phyloP scores from a whole-genome alignment of 441 rosid species.

The Theobroma grandiflorum region DNA sequence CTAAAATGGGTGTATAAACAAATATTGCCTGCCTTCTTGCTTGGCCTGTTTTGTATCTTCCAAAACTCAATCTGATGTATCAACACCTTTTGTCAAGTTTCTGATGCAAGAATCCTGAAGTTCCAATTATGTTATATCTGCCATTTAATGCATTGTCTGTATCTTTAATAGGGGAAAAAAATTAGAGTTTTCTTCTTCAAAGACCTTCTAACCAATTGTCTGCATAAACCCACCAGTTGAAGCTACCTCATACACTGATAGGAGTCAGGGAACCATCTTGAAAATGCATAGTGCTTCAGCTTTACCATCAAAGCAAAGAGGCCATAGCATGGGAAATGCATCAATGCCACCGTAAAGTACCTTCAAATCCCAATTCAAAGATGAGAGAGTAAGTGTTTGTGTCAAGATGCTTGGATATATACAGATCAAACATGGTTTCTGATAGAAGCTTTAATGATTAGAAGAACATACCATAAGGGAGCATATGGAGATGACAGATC shows the following conservation, averaged over 20 bases:
- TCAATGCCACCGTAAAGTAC: constrained; percentile 84
- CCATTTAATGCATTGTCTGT: not conserved
- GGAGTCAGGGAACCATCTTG: constrained; percentile 79
- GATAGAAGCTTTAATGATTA: not conserved
- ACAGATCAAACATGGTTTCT: constrained; percentile 8
- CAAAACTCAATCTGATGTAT: constrained; percentile 34
- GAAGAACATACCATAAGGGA: constrained; percentile 77
- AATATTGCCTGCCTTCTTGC: constrained; percentile 23
- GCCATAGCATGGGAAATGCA: constrained; percentile 94
- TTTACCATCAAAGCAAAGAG: constrained; percentile 67
- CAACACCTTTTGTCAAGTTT: not conserved
- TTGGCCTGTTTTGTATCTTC: constrained; percentile 28
- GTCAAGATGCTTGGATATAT: not conserved
- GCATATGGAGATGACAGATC: constrained; percentile 88
- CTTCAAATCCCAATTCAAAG: constrained; percentile 44
- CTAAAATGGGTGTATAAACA: constrained; percentile 27
- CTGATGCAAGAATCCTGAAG: not conserved
- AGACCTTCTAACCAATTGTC: not conserved
- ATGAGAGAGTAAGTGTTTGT: not conserved
- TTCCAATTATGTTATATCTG: not conserved
- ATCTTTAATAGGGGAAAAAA: not conserved
- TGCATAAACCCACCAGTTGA: not conserved
- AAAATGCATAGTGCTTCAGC: constrained; percentile 69
- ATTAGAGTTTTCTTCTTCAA: not conserved
- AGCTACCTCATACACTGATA: constrained; percentile 63